Conservation (phyloP, 805 yeast species). For the Cephaloascus fragrans region DNA sequence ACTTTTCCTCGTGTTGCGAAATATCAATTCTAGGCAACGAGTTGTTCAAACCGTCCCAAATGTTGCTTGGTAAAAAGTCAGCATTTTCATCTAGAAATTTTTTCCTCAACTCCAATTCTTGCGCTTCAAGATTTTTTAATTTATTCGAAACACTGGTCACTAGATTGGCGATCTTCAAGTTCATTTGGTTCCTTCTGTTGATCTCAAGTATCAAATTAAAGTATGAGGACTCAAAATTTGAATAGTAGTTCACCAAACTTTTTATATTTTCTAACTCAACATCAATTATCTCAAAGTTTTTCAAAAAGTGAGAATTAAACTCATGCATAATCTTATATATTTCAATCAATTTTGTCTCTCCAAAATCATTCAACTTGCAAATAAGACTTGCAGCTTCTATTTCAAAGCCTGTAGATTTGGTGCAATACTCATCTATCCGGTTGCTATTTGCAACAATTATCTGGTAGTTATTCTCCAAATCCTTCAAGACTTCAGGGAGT, state of each 20-base stretch:
- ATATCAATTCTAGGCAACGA: not conserved
- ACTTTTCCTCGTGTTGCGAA: slow-evolving; percentile 1
- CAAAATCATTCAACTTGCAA: not conserved
- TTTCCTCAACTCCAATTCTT: slow-evolving; percentile 33
- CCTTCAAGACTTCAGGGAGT: slow-evolving; percentile 43
- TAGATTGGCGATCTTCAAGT: slow-evolving; percentile 26
- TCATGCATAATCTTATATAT: not conserved
- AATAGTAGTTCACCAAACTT: slow-evolving; percentile 38
- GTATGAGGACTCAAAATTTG: slow-evolving; percentile 41
- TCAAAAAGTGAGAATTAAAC: slow-evolving; percentile 5
- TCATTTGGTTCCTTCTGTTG: slow-evolving; percentile 34
- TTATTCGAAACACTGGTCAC: slow-evolving; percentile 30
- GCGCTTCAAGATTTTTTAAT: slow-evolving; percentile 24
- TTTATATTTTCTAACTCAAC: slow-evolving; percentile 11
- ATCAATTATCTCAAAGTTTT: slow-evolving; percentile 15
- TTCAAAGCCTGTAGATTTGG: not conserved
- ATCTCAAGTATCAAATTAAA: slow-evolving; percentile 42
- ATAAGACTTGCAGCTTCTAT: not conserved
- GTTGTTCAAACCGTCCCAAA: not conserved
- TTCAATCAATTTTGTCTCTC: not conserved
- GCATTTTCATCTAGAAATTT: slow-evolving; percentile 39
- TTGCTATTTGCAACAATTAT: slow-evolving; percentile 7
- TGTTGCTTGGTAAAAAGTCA: slow-evolving; percentile 40
- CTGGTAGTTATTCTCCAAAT: slow-evolving; percentile 27
- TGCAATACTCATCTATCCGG: not conserved